Percentiles rank a stretch among this genome's conserved stretches.
Conservation (phyloP, 148 eudicot genomes). For the Rhododendron vialii region DNA sequence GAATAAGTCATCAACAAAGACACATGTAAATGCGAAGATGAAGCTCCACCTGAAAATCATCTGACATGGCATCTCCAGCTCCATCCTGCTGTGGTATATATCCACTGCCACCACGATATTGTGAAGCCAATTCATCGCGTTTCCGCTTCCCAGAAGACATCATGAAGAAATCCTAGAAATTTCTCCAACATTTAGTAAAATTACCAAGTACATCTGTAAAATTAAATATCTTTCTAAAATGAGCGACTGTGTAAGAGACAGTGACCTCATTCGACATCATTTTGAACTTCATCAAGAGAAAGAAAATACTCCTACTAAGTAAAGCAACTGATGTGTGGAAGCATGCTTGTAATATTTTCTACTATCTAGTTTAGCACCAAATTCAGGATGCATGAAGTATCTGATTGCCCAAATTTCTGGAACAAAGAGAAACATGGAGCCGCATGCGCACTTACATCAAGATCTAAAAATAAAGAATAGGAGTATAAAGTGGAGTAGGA, state of each 20-base stretch:
- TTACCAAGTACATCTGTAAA: neutral
- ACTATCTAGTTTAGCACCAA: neutral
- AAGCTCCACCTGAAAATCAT: slow-evolving; percentile 55
- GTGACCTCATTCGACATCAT: neutral
- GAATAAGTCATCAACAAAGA: neutral
- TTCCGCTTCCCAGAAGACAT: slow-evolving; percentile 71
- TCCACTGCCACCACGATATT: slow-evolving; percentile 48
- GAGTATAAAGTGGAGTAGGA: neutral
- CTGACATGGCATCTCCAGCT: slow-evolving; percentile 51
- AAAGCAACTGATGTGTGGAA: neutral
- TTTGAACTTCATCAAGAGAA: slow-evolving; percentile 1
- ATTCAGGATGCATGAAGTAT: neutral
- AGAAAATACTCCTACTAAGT: neutral
- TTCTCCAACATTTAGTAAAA: slow-evolving; percentile 12
- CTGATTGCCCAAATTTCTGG: neutral
- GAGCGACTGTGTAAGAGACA: neutral
- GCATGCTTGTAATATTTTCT: neutral
- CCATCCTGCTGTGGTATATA: slow-evolving; percentile 96
- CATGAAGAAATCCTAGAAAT: slow-evolving; percentile 67
- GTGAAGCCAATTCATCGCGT: slow-evolving; percentile 75
- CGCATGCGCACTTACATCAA: neutral
- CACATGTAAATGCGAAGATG: neutral
- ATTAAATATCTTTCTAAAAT: neutral
- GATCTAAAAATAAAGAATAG: neutral
- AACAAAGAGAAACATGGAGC: neutral